phyloP scores from a whole-genome alignment of 192 early-diverging fungal species.

The Mortierella claussenii region DNA sequence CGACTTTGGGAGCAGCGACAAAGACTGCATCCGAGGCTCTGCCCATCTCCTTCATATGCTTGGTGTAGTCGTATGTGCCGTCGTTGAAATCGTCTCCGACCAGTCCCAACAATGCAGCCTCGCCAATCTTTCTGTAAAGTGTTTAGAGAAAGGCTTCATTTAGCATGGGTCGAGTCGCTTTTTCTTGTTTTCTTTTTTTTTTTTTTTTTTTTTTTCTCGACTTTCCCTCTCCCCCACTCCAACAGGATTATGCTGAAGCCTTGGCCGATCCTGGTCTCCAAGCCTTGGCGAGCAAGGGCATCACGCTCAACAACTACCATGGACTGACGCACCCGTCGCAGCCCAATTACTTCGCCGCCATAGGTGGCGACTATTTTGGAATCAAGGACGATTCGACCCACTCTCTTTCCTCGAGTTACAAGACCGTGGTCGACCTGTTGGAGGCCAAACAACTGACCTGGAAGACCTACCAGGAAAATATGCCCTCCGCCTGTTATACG shows the following conservation, averaged over 20 bases:
- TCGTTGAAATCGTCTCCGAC: conserved; percentile 80
- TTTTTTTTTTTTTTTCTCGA: too few relatives aligned
- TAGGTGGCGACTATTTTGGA: conserved; percentile 59
- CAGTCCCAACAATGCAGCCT: conserved; percentile 90
- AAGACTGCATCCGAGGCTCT: conserved; percentile 79
- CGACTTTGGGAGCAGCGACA: conserved; percentile 70
- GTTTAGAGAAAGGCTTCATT: too few relatives aligned
- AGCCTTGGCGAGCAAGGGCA: conserved; percentile 37
- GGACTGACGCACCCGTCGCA: conserved; percentile 71
- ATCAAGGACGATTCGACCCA: conserved; percentile 54
- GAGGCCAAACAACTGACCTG: conserved; percentile 67
- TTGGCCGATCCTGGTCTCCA: conserved; percentile 10
- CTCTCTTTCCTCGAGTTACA: conserved; percentile 54
- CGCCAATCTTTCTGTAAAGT: conserved; percentile 55
- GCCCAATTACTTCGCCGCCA: conserved; percentile 78
- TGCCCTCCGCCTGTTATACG: conserved; percentile 61
- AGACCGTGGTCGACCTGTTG: conserved; percentile 61
- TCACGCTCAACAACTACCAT: conserved; percentile 67
- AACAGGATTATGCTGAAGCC: conserved; percentile 7
- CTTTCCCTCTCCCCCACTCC: too few relatives aligned
- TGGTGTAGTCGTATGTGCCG: conserved; percentile 92
- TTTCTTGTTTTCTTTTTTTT: too few relatives aligned
- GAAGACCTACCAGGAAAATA: conserved; percentile 72
- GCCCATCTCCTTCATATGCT: conserved; percentile 91
- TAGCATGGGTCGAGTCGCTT: too few relatives aligned